Evolutionary conservation across 2,329 filamentous ascomycete genomes (phyloP).

Genomic region (Clonostachys chloroleuca): DNA sequence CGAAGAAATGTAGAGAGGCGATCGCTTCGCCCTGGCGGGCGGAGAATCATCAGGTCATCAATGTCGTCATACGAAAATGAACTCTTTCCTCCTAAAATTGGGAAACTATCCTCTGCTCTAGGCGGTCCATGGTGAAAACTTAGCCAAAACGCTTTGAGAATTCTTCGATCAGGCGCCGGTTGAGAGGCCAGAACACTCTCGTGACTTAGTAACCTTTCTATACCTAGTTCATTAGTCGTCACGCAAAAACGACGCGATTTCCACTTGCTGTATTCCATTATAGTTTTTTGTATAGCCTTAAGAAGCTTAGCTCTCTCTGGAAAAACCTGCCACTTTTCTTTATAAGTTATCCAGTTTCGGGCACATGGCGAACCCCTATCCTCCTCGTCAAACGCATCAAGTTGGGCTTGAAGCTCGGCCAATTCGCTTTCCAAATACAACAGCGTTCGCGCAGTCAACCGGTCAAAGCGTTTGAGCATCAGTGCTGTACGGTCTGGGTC

Average conservation of each 20-base stretch:
- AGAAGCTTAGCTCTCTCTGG: not conserved
- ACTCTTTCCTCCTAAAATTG: not conserved
- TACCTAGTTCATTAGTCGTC: too few relatives aligned
- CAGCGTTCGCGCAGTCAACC: slow-evolving; percentile 1
- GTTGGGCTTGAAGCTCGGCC: not conserved
- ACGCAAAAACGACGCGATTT: too few relatives aligned
- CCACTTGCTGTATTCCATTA: slow-evolving; percentile 1
- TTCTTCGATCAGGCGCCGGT: not conserved
- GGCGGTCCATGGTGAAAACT: not conserved
- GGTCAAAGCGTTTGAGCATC: slow-evolving; percentile 1
- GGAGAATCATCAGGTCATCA: not conserved
- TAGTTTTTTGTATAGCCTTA: not conserved
- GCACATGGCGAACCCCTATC: not conserved
- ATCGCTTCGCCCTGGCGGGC: not conserved
- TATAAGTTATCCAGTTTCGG: not conserved
- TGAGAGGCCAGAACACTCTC: not conserved
- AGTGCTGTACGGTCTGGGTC: not conserved
- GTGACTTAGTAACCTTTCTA: not conserved
- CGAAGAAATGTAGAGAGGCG: not conserved
- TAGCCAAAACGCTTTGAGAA: not conserved
- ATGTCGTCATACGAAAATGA: not conserved
- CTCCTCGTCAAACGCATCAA: not conserved
- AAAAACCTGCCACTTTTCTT: not conserved
- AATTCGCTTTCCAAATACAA: slow-evolving; percentile 2
- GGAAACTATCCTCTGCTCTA: not conserved